These are phyloP conservation scores for Nyctanthes arbortristis DNA, from an alignment of 257 asterid species.

Conservation along the genomic window DNA sequence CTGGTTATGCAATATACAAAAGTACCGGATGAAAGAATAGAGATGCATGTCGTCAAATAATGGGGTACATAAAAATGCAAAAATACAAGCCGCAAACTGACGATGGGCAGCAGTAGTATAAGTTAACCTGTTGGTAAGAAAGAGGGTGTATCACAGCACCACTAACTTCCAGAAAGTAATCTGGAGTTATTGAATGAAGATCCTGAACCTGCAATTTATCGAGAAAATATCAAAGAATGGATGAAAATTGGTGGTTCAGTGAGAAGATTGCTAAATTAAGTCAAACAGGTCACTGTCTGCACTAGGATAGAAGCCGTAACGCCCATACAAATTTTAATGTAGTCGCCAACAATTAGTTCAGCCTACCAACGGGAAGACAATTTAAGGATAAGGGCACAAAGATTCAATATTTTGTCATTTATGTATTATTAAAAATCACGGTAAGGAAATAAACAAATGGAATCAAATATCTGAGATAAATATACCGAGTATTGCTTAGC, in stretches of 20 bases:
- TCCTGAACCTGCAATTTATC: conserved; percentile 77
- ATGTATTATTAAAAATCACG: conserved; percentile 8
- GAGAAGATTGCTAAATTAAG: conserved; percentile 4
- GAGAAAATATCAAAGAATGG: conserved; percentile 13
- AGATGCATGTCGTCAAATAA: background rate
- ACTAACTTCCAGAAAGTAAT: conserved; percentile 92
- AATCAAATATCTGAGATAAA: background rate
- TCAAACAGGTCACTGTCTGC: background rate
- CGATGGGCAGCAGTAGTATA: conserved; percentile 7
- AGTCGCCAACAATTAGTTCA: background rate
- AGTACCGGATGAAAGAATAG: background rate
- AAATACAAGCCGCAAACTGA: conserved; percentile 3
- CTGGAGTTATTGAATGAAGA: conserved; percentile 89
- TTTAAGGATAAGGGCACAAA: conserved; percentile 3
- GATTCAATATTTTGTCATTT: conserved; percentile 3
- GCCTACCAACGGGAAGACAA: conserved; percentile 17
- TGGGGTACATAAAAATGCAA: too few relatives aligned
- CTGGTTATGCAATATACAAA: conserved; percentile 2
- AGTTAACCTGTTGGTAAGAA: conserved; percentile 95
- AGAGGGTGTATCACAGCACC: conserved; percentile 98
- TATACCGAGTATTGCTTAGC: background rate
- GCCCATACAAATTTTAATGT: conserved; percentile 2
- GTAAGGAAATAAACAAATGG: conserved; percentile 13
- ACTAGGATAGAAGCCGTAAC: conserved; percentile 6
- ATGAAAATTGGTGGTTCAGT: conserved; percentile 8